Conservation (phyloP, 345 rosid genomes). For the Rhodamnia rubescens region DNA sequence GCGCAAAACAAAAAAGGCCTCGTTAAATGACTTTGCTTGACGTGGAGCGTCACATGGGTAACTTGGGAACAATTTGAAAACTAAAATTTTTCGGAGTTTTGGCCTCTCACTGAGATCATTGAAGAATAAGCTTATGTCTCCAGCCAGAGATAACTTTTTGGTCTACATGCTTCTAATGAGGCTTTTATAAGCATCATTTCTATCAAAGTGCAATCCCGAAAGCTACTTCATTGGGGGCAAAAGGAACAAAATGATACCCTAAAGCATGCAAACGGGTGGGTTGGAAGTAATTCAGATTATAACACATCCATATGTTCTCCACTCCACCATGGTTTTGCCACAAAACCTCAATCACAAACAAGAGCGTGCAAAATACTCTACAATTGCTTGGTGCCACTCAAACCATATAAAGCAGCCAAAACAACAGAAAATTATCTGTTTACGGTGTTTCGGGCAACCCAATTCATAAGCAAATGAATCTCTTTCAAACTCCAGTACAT, state of each 20-base stretch:
- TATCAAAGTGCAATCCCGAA: not conserved
- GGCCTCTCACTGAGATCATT: not conserved
- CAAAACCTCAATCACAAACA: not conserved
- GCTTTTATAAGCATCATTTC: not conserved
- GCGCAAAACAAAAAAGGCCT: not conserved
- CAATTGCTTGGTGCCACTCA: not conserved
- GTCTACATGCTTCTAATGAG: not conserved
- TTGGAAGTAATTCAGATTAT: not conserved
- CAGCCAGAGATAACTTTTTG: not conserved
- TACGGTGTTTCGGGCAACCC: not conserved
- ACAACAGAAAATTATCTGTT: not conserved
- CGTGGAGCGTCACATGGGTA: not conserved
- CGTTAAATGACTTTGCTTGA: not conserved
- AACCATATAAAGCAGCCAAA: not conserved
- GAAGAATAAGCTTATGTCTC: not conserved
- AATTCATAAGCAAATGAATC: not conserved
- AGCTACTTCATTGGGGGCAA: not conserved
- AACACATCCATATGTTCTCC: not conserved
- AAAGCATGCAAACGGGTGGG: not conserved
- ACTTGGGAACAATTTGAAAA: not conserved
- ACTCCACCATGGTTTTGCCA: not conserved
- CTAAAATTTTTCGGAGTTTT: not conserved
- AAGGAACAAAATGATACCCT: not conserved
- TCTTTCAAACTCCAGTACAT: not conserved
- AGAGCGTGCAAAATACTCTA: not conserved